phyloP scores from a whole-genome alignment of 352 stramenopile genomes.

The Globisporangium lucens region DNA sequence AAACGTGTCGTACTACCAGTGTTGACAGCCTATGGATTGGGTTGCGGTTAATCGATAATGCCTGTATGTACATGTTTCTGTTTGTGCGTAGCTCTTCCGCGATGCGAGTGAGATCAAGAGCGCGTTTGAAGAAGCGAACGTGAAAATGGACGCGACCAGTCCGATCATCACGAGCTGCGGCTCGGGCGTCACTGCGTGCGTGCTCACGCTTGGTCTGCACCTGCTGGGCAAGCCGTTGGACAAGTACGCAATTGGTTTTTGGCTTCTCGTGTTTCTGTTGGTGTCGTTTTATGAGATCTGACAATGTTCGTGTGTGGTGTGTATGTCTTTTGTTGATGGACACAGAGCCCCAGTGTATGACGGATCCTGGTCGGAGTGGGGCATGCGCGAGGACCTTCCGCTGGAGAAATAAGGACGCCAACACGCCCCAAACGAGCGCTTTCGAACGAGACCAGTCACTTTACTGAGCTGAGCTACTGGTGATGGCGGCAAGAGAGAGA shows the following conservation, averaged over 20 bases:
- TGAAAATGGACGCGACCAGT: slow-evolving; percentile 53
- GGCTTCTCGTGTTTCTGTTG: background rate
- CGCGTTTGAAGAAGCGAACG: slow-evolving; percentile 70
- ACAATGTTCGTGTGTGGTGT: background rate
- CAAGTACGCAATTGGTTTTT: slow-evolving; percentile 36
- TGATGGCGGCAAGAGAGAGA: background rate
- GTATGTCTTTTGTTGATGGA: background rate
- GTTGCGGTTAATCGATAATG: background rate
- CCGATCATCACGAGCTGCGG: slow-evolving; percentile 77
- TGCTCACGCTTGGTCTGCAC: slow-evolving; percentile 68
- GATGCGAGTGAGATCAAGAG: slow-evolving; percentile 71
- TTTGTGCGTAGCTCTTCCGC: slow-evolving; percentile 48
- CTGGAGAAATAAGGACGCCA: slow-evolving; percentile 26
- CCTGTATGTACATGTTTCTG: slow-evolving; percentile 22
- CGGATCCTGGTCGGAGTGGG: slow-evolving; percentile 89
- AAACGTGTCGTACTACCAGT: slow-evolving; percentile 36
- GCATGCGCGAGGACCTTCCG: slow-evolving; percentile 53
- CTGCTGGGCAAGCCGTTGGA: slow-evolving; percentile 59
- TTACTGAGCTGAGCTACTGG: background rate
- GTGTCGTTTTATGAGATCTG: background rate
- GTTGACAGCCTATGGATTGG: background rate
- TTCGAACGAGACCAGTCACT: no score
- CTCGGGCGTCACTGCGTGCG: slow-evolving; percentile 64
- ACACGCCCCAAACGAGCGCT: background rate
- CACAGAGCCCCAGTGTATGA: slow-evolving; percentile 82